phyloP scores from a whole-genome alignment of 768 basidiomycete species.

The Infundibulicybe gibba region DNA sequence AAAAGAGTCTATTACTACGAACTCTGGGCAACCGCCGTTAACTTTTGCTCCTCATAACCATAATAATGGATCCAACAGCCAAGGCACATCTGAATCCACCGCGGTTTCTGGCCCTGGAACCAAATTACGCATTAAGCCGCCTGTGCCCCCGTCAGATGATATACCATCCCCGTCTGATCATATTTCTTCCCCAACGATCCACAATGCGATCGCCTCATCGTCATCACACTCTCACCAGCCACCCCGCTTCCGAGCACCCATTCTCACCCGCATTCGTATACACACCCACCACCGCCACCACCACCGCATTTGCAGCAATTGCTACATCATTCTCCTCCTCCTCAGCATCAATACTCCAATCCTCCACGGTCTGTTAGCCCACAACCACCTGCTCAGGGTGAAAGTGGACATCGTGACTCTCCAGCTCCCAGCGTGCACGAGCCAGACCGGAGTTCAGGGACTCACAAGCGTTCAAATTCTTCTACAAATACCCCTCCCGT shows the following conservation, averaged over 20 bases:
- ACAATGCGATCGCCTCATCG: slow-evolving; percentile 6
- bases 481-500: too few species aligned
- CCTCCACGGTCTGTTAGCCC: background rate
- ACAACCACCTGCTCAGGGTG: background rate
- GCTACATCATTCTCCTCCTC: too few species aligned
- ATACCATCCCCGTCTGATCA: slow-evolving; percentile 9
- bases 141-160: slow-evolving; percentile 21
- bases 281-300: slow-evolving; percentile 9
- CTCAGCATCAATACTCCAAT: background rate
- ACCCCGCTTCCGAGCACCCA: slow-evolving; percentile 10
- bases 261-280: slow-evolving; percentile 13
- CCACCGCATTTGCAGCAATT: slow-evolving; percentile 7
- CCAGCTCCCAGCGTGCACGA: too few species aligned
- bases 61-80: slow-evolving; percentile 5
- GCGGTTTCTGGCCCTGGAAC: slow-evolving; percentile 46
- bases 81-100: slow-evolving; percentile 22
- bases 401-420: background rate
- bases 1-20: slow-evolving; percentile 22
- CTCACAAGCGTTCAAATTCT: too few species aligned
- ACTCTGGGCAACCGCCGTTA: slow-evolving; percentile 1
- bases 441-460: too few species aligned
- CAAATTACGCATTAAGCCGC: slow-evolving; percentile 46
- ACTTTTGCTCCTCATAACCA: slow-evolving; percentile 3
- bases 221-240: slow-evolving; percentile 9
- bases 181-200: slow-evolving; percentile 19